These are phyloP conservation scores for Solanum piurae DNA, from an alignment of 257 asterid species.

Conservation along the genomic window DNA sequence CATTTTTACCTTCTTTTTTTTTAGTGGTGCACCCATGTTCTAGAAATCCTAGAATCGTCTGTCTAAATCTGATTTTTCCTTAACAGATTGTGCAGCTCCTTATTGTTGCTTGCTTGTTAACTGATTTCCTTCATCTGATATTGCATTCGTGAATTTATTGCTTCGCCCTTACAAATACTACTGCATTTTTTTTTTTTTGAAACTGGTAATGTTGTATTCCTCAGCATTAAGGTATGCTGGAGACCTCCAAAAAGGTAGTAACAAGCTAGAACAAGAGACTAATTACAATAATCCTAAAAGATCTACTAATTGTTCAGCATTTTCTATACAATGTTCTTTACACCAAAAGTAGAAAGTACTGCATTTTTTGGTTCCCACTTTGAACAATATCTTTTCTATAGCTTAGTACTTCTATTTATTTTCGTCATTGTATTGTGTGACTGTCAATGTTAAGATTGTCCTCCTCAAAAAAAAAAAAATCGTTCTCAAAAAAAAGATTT, in stretches of 20 bases:
- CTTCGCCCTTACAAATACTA: not conserved
- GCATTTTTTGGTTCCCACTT: not conserved
- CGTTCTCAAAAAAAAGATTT: not conserved
- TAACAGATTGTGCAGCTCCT: not conserved
- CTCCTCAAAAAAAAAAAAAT: no score
- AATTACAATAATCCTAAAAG: no score
- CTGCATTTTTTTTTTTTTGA: not conserved
- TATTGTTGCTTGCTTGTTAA: not conserved
- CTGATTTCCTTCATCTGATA: not conserved
- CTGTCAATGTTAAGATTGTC: not conserved
- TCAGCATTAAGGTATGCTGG: no score
- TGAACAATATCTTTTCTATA: not conserved
- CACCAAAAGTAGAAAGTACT: no score
- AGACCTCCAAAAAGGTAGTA: no score
- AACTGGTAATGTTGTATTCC: no score
- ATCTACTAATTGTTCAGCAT: no score
- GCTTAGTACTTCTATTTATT: not conserved
- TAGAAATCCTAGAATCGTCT: not conserved
- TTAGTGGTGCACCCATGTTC: not conserved
- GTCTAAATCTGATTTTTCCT: not conserved
- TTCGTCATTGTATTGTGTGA: not conserved
- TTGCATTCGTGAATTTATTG: not conserved
- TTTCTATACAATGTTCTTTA: no score
- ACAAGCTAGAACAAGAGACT: no score
- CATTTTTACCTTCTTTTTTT: no score